phyloP scores from a whole-genome alignment of 2,329 filamentous ascomycete genomes.

The Exophiala xenobiotica region DNA sequence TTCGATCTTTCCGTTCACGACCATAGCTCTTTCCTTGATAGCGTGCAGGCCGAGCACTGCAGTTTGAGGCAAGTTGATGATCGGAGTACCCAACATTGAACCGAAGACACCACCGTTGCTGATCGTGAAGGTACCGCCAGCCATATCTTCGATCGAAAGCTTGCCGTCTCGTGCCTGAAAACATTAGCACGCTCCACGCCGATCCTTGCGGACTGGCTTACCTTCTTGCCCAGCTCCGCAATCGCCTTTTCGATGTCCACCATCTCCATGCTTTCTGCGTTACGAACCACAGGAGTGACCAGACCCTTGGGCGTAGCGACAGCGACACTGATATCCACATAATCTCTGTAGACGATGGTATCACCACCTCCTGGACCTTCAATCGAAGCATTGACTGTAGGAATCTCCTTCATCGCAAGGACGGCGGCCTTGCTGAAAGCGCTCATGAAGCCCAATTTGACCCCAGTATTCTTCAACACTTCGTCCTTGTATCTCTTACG shows the following conservation, averaged over 20 bases:
- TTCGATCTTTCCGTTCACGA: constrained; percentile 88
- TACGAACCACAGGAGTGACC: constrained; percentile 93
- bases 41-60: constrained; percentile 89
- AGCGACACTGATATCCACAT: constrained; percentile 95
- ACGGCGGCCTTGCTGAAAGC: constrained; percentile 89
- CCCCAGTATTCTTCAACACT: constrained; percentile 88
- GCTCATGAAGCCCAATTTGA: constrained; percentile 99
- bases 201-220: constrained; percentile 37
- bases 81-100: constrained; percentile 94
- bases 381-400: constrained; percentile 92
- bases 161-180: constrained; percentile 85
- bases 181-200: constrained; percentile 6
- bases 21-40: constrained; percentile 91
- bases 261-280: constrained; percentile 84
- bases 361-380: constrained; percentile 93
- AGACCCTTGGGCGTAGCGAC: constrained; percentile 97
- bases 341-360: constrained; percentile 97
- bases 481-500: constrained; percentile 97
- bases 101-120: constrained; percentile 97
- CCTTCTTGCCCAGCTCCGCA: constrained; percentile 94
- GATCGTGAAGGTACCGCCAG: constrained; percentile 96
- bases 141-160: constrained; percentile 98
- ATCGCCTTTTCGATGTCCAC: constrained; percentile 87
- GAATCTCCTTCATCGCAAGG: constrained; percentile 92
- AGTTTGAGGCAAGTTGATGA: constrained; percentile 68